phyloP scores from a whole-genome alignment of 441 rosid species.

The Populus hybrid region DNA sequence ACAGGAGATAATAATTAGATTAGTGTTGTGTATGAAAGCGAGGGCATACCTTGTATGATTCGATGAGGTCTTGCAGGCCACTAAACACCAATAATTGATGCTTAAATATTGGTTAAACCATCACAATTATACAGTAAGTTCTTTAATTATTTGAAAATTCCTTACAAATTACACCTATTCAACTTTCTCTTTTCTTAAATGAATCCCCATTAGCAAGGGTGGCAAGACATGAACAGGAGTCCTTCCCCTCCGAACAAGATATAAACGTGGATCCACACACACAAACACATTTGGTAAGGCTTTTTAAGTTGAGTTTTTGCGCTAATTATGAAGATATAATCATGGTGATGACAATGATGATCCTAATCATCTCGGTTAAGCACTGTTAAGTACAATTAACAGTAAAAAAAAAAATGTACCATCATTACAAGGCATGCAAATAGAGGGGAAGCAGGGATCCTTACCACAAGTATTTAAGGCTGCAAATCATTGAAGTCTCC shows the following conservation, averaged over 20 bases:
- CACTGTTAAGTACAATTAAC: too few relatives aligned
- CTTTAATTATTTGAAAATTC: neutral
- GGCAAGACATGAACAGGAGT: neutral
- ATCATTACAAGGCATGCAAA: neutral
- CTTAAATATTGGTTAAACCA: neutral
- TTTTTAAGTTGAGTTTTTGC: too few relatives aligned
- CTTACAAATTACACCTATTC: neutral
- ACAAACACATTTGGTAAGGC: too few relatives aligned
- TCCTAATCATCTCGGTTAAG: too few relatives aligned
- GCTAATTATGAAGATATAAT: too few relatives aligned
- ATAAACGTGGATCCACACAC: too few relatives aligned
- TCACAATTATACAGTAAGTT: neutral
- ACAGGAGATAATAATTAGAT: too few relatives aligned
- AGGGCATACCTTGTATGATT: neutral
- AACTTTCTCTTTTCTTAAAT: too few relatives aligned
- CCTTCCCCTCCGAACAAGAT: too few relatives aligned
- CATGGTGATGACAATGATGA: too few relatives aligned
- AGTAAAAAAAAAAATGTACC: too few relatives aligned
- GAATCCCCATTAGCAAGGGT: neutral
- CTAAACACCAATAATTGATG: neutral
- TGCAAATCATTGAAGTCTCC: neutral
- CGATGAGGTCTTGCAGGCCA: neutral
- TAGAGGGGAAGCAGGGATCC: neutral
- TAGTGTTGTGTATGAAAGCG: neutral
- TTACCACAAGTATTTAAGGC: neutral